These are phyloP conservation scores for Hericium erinaceus DNA, from an alignment of 768 basidiomycete species.

Conservation along the genomic window DNA sequence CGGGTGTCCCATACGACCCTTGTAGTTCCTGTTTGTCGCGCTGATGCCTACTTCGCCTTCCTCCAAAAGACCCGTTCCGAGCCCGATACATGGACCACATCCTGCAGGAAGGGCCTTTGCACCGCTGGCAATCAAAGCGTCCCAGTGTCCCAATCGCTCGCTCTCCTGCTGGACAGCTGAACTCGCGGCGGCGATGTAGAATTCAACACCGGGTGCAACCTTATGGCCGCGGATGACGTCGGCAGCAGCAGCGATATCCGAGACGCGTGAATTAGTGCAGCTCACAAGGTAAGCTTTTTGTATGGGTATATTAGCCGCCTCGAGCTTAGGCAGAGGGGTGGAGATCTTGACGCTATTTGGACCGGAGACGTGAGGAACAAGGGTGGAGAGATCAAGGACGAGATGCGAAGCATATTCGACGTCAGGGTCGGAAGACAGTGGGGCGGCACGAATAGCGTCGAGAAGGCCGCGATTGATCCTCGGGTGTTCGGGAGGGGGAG, in stretches of 20 bases:
- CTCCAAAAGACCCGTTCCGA: slow-evolving; percentile 86
- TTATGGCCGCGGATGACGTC: slow-evolving; percentile 74
- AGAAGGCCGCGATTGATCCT: slow-evolving; percentile 74
- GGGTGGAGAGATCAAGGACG: slow-evolving; percentile 83
- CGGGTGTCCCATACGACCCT: slow-evolving; percentile 96
- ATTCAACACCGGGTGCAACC: slow-evolving; percentile 85
- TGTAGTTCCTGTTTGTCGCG: slow-evolving; percentile 98
- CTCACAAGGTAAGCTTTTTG: slow-evolving; percentile 98
- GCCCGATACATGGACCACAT: slow-evolving; percentile 96
- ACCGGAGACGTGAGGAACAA: slow-evolving; percentile 93
- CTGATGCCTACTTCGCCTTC: slow-evolving; percentile 96
- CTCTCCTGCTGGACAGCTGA: slow-evolving; percentile 88
- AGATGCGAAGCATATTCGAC: slow-evolving; percentile 84
- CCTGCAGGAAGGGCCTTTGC: slow-evolving; percentile 92
- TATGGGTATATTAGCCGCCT: slow-evolving; percentile 64
- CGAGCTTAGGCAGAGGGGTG: slow-evolving; percentile 83
- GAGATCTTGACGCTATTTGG: slow-evolving; percentile 97
- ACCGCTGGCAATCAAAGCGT: slow-evolving; percentile 73
- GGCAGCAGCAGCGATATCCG: slow-evolving; percentile 89
- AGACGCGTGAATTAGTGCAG: slow-evolving; percentile 95
- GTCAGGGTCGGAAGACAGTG: slow-evolving; percentile 60
- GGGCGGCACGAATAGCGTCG: slow-evolving; percentile 44
- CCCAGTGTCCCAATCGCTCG: slow-evolving; percentile 83
- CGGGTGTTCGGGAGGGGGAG: slow-evolving; percentile 71
- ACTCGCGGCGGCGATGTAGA: slow-evolving; percentile 95